Evolutionary conservation across 495 filamentous ascomycete species (phyloP), one percentile per base, ranked within the genome.

Genomic region (Aspergillus bridgeri): DNA sequence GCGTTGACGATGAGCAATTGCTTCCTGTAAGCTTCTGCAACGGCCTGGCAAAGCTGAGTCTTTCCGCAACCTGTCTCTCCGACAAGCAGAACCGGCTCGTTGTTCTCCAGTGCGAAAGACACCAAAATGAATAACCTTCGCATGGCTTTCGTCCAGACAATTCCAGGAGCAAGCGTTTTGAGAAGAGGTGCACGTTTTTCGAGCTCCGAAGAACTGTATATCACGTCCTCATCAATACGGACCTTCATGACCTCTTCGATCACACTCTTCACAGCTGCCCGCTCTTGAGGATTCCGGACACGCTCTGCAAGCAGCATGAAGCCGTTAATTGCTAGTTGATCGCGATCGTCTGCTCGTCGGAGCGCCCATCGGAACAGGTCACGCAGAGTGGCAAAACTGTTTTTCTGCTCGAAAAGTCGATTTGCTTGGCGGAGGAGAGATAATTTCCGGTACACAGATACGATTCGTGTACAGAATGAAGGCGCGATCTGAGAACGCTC

Each of bases 321-420:
- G 0, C 95, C 95, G 70, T 98, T 92, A 6, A 86, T 80, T 5
- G 94, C 95, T 54, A 99, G 82, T 60, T 97, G 87, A 50, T 96
- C 89, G 19, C 90, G 83, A 27, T 89, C 89, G 57, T 96, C 90
- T 0, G 89, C 90, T 44, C 84, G 83, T 63, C 95, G 82, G 43
- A 92, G 76, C n/a, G 95, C 93, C 95, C 95, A 99, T 56, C 95
- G 81, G 63, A 99, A 99, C 4, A 99, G 83, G 73, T 99, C 95
- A 80, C 95, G 82, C 22, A 99, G 78, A 8, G 95, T 99, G 8
- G 95, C 95, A 71, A 99, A 99, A 64, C 92, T 92, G 66, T 94
- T 92, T 69, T 95, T 96, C 65, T 98, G 92, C 74, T 99, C 95
- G 67, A 98, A 99, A 0, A 98, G 73, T 22, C 95, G 79, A 64